Base-by-base conservation (phyloP, 805 yeast genomes). In the Yarrowia keelungensis region DNA sequence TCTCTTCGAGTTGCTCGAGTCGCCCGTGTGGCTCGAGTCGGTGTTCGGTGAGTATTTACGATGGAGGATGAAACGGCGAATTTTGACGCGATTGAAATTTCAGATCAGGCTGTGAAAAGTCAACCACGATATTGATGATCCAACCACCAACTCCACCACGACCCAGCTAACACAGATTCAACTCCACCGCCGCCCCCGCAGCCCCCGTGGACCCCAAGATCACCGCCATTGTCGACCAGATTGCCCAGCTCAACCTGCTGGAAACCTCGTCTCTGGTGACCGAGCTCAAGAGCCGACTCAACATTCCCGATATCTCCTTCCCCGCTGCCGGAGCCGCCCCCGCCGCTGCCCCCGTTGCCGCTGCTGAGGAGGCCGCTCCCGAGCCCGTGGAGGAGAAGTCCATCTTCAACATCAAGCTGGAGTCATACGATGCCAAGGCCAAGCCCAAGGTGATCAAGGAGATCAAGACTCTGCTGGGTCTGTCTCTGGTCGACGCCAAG, bases 371-470 rank as follows among this genome's bases (percentile, higher is more conserved):
- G 71, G 91, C 82, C 71, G 92, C 86, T 70, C 91, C 87, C 74
- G 89, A 88, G 76, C 96, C 91, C 75, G 92, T 83, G 71, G 96
- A 92, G 80, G 98, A 92, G 81, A 90, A 94, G 85, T 91, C 97
- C 72, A 91, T 95, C 73, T 95, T 95, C 83, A 84, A 91, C 76
- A 82, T 94, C 78, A 95, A 94, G 82, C 87, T 94, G 76, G 98
- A 94, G 79, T 86, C 94, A 50, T 93, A 95, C 75, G 99, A 95
- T 75, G 87, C 98, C 70, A 93, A 92, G 82, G 81, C 97, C 69
- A 95, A 95, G 85, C 97, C 99, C 70, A 95, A 95, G 89, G 87
- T 95, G 79, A 95, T 95, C 79, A 95, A 95, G 84, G 99, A 95
- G 82, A 97, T 95, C 75, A 95, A 95, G 84, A 85, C 89, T 71